A percentile compares a stretch with the other conserved stretches of the same genome.
These are phyloP conservation scores for Choanephora cucurbitarum DNA, from an alignment of 371 early-diverging fungal species.

Conservation along the genomic window DNA sequence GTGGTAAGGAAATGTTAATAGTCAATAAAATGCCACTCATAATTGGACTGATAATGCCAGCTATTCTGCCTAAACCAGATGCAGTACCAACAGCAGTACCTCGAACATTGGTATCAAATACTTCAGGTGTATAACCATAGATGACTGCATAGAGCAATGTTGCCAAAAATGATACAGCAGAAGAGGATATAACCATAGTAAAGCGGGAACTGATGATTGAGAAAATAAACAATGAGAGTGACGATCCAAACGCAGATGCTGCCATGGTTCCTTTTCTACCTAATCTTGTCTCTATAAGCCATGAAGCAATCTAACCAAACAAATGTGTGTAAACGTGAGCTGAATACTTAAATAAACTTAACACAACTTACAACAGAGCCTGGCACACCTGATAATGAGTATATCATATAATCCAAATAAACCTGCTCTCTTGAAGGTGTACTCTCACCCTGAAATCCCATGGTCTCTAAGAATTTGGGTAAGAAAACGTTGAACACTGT, in stretches of 20 bases:
- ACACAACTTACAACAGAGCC: slow-evolving; percentile 65
- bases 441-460: slow-evolving; percentile 43
- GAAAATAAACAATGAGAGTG: slow-evolving; percentile 67
- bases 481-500: slow-evolving; percentile 88
- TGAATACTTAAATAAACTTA: background rate
- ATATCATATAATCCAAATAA: slow-evolving; percentile 76
- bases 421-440: slow-evolving; percentile 56
- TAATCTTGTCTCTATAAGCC: slow-evolving; percentile 72
- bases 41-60: slow-evolving; percentile 78
- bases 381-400: slow-evolving; percentile 79
- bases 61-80: slow-evolving; percentile 75
- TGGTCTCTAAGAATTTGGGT: slow-evolving; percentile 72
- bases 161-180: slow-evolving; percentile 68
- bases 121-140: slow-evolving; percentile 91
- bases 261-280: slow-evolving; percentile 88
- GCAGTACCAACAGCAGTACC: slow-evolving; percentile 85
- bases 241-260: slow-evolving; percentile 70
- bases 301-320: slow-evolving; percentile 64
- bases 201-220: slow-evolving; percentile 51
- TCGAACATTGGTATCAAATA: slow-evolving; percentile 74
- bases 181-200: slow-evolving; percentile 66
- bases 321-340: too few species aligned
- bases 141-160: slow-evolving; percentile 83
- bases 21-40: slow-evolving; percentile 68
- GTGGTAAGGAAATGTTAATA: slow-evolving; percentile 58